Evolutionary conservation across 2,329 filamentous ascomycete species (phyloP).

Genomic region (Penicillium freii): DNA sequence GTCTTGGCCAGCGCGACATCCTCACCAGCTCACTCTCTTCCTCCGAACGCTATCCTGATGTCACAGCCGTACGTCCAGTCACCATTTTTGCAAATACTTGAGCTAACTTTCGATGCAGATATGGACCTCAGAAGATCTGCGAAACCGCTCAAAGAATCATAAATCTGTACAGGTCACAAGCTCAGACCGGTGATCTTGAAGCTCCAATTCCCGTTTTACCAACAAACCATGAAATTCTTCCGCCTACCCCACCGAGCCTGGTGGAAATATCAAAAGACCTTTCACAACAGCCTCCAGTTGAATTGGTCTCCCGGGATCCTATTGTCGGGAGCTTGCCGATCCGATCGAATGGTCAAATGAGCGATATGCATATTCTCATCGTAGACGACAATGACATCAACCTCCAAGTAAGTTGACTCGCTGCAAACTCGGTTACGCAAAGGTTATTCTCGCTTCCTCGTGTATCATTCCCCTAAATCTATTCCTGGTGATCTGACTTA

Average conservation of each 20-base stretch:
- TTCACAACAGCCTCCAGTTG: background rate
- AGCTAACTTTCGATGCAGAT: conserved; percentile 20
- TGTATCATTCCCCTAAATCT: no score
- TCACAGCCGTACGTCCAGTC: conserved; percentile 28
- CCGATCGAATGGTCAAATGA: background rate
- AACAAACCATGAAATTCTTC: background rate
- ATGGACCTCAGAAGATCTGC: conserved; percentile 29
- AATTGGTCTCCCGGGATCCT: background rate
- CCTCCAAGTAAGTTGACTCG: conserved; percentile 26
- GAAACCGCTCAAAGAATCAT: conserved; percentile 20
- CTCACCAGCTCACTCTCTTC: background rate
- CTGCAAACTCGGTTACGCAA: background rate
- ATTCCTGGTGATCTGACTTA: background rate
- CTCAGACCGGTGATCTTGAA: background rate
- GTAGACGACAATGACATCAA: conserved; percentile 48
- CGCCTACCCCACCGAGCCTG: background rate
- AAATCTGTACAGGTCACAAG: conserved; percentile 1
- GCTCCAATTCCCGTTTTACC: background rate
- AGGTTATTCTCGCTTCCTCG: background rate
- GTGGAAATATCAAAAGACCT: background rate
- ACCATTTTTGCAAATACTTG: background rate
- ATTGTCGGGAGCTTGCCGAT: background rate
- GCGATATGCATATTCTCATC: conserved; percentile 32
- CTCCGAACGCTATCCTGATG: conserved; percentile 23
- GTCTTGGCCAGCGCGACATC: conserved; percentile 19